Evolutionary conservation across 768 basidiomycete species (phyloP).

Genomic region (Lepiota venenata): DNA sequence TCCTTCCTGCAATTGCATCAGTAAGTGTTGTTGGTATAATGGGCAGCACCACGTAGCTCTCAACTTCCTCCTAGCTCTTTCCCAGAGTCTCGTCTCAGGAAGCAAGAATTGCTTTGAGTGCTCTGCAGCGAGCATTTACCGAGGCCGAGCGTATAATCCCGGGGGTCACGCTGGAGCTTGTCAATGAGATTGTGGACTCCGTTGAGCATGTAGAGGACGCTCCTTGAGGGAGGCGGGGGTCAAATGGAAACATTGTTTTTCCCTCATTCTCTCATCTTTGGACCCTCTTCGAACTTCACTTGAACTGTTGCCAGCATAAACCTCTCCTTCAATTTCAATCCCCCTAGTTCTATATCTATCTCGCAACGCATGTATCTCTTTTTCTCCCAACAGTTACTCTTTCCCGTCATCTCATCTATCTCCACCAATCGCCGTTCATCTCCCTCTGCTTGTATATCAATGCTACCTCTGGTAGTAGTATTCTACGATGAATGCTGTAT

Average conservation of each 20-base stretch:
- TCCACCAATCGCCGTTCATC: conserved; percentile 10
- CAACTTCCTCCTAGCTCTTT: conserved; percentile 59
- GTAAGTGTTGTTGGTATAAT: conserved; percentile 43
- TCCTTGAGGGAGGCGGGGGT: conserved; percentile 31
- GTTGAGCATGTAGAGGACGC: conserved; percentile 88
- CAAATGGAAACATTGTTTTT: neutral
- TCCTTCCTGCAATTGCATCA: conserved; percentile 93
- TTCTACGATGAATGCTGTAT: conserved; percentile 12
- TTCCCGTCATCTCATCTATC: conserved; percentile 4
- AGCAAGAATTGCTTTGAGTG: conserved; percentile 79
- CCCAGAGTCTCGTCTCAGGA: conserved; percentile 92
- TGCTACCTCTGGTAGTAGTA: conserved; percentile 13
- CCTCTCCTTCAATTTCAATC: conserved; percentile 11
- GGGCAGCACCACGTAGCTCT: conserved; percentile 8
- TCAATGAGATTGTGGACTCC: conserved; percentile 92
- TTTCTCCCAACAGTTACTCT: neutral
- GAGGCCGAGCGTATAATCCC: conserved; percentile 96
- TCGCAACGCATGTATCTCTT: conserved; percentile 18
- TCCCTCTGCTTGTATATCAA: conserved; percentile 7
- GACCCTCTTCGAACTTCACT: neutral
- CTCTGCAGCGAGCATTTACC: conserved; percentile 88
- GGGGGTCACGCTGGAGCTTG: conserved; percentile 88
- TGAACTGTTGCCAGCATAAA: conserved; percentile 2
- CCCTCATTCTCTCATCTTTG: conserved; percentile 8
- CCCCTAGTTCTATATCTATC: conserved; percentile 21